These are phyloP conservation scores for Tarenaya hassleriana DNA, from an alignment of 345 rosid genomes.

Conservation along the genomic window DNA sequence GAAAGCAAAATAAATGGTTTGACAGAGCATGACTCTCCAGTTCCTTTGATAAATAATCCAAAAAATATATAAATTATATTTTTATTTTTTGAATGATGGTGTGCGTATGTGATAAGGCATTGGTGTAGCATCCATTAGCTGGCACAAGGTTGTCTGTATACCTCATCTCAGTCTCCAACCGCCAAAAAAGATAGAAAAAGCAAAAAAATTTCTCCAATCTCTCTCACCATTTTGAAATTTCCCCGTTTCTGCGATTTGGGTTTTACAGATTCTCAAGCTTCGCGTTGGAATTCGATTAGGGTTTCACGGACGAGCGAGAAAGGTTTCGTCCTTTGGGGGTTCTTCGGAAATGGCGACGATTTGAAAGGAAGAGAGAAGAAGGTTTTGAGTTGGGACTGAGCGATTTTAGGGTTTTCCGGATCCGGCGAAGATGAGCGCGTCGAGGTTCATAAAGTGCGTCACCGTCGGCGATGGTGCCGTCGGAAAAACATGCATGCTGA, in stretches of 20 bases:
- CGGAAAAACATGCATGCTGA: conserved; percentile 36
- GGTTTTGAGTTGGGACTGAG: not conserved
- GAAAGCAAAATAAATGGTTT: too few species aligned
- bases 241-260: not conserved
- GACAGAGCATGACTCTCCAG: not conserved
- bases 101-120: conserved; percentile 31
- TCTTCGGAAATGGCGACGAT: conserved; percentile 22
- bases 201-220: conserved; percentile 6
- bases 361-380: conserved; percentile 5
- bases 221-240: conserved; percentile 16
- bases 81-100: conserved; percentile 5
- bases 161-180: too few species aligned
- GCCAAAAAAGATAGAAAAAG: conserved; percentile 2
- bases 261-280: conserved; percentile 1
- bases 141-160: conserved; percentile 22
- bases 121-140: conserved; percentile 31
- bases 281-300: conserved; percentile 4
- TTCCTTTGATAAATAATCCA: too few species aligned
- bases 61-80: not conserved
- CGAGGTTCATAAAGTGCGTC: conserved; percentile 32
- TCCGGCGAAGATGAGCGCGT: conserved; percentile 35
- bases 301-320: not conserved
- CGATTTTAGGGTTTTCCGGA: conserved; percentile 1
- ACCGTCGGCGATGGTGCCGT: conserved; percentile 37
- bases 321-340: conserved; percentile 11